phyloP scores from a whole-genome alignment of 2,329 filamentous ascomycete genomes.

The Emmonsiellopsis sp. region DNA sequence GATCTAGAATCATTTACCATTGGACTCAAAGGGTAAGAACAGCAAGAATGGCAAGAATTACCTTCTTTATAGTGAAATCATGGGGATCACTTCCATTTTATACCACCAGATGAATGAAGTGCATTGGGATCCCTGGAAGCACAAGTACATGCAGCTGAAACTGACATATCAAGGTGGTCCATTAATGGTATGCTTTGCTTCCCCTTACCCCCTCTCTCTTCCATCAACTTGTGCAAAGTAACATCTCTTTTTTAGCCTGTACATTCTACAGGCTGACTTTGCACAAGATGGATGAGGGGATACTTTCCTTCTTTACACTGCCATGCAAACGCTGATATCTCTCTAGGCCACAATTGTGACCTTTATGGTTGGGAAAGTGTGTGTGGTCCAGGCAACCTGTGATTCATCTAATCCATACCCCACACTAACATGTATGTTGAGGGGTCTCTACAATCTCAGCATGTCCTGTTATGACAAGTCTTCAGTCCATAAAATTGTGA shows the following conservation, averaged over 20 bases:
- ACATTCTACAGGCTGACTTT: no score
- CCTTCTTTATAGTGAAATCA: conserved; percentile 2
- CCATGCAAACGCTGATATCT: conserved; percentile 3
- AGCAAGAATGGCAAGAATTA: background rate
- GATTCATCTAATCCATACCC: no score
- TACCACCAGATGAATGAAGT: conserved; percentile 5
- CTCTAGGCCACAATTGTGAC: conserved; percentile 2
- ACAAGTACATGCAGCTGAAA: background rate
- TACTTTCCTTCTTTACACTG: background rate
- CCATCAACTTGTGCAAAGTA: no score
- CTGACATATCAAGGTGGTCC: conserved; percentile 1
- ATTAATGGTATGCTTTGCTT: background rate
- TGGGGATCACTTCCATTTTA: background rate
- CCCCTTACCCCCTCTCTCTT: background rate
- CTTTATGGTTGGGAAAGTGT: conserved; percentile 5
- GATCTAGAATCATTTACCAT: background rate
- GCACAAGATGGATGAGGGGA: no score
- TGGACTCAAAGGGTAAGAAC: no score
- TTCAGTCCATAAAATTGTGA: background rate
- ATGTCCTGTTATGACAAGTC: no score
- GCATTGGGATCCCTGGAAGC: background rate
- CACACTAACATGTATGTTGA: no score
- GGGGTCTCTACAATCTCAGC: no score
- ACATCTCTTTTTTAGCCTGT: no score
- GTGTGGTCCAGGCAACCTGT: no score